phyloP scores from a whole-genome alignment of 176 grass and related monocot genomes.

The Carex littledalei region DNA sequence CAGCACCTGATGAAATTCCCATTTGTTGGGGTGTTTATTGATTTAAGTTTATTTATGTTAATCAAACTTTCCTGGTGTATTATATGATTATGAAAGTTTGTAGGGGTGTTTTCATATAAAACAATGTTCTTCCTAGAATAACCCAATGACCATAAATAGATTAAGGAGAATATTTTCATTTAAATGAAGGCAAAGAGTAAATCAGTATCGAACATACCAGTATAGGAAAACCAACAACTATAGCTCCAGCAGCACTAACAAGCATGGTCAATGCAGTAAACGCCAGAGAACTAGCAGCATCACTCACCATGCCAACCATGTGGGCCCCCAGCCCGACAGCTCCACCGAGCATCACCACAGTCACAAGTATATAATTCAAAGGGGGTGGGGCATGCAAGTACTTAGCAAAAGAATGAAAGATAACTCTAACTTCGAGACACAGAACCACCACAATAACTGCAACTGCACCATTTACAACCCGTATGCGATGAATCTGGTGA shows the following conservation, averaged over 20 bases:
- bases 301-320: slow-evolving; percentile 76
- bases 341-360: slow-evolving; percentile 78
- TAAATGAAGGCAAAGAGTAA: not conserved
- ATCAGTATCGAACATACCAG: slow-evolving; percentile 36
- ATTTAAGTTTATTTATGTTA: not conserved
- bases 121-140: not conserved
- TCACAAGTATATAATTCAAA: slow-evolving; percentile 91
- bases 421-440: slow-evolving; percentile 86
- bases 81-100: not conserved
- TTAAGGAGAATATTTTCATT: not conserved
- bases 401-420: slow-evolving; percentile 75
- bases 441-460: slow-evolving; percentile 74
- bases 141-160: not conserved
- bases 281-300: slow-evolving; percentile 55
- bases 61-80: not conserved
- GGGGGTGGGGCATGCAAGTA: slow-evolving; percentile 90
- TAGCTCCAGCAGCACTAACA: slow-evolving; percentile 69
- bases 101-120: not conserved
- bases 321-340: slow-evolving; percentile 58
- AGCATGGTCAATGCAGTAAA: slow-evolving; percentile 66
- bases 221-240: slow-evolving; percentile 85
- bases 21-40: not conserved
- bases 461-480: slow-evolving; percentile 61
- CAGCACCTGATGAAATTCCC: not conserved
- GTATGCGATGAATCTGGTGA: slow-evolving; percentile 58